A percentile compares a stretch with the other conserved stretches of the same genome.
These are phyloP conservation scores for Neonectria coccinea DNA, from an alignment of 2,329 filamentous ascomycete genomes.

Conservation along the genomic window DNA sequence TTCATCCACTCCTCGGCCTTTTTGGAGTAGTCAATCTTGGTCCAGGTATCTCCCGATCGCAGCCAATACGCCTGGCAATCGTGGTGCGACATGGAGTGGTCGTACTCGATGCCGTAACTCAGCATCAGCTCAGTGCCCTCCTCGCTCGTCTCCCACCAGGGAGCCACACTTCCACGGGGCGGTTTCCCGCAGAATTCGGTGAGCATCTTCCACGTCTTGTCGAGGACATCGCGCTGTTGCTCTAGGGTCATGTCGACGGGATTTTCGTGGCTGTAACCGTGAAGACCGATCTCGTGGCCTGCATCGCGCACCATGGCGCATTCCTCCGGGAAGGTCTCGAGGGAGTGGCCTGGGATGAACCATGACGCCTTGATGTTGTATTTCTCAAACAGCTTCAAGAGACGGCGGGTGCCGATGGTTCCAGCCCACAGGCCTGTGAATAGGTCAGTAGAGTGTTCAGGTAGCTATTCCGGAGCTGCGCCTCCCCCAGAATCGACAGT, in stretches of 20 bases:
- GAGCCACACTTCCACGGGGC: slow-evolving; percentile 77
- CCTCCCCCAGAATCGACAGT: too few species aligned
- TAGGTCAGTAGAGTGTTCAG: not conserved
- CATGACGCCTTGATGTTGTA: slow-evolving; percentile 75
- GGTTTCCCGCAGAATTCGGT: slow-evolving; percentile 77
- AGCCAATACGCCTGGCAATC: slow-evolving; percentile 75
- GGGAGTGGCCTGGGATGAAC: slow-evolving; percentile 63
- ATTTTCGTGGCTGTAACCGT: slow-evolving; percentile 82
- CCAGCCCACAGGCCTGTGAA: slow-evolving; percentile 60
- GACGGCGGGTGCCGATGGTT: slow-evolving; percentile 72
- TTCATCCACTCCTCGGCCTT: slow-evolving; percentile 52
- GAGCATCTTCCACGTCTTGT: slow-evolving; percentile 78
- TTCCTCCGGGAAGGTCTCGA: slow-evolving; percentile 63
- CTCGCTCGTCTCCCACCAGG: slow-evolving; percentile 78
- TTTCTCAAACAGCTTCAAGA: slow-evolving; percentile 78
- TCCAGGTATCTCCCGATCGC: slow-evolving; percentile 73
- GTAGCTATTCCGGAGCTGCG: too few species aligned
- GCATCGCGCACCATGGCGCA: slow-evolving; percentile 60
- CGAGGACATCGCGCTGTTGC: slow-evolving; percentile 80
- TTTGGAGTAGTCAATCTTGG: slow-evolving; percentile 72
- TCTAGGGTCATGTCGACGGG: slow-evolving; percentile 78
- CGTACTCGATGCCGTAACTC: slow-evolving; percentile 76
- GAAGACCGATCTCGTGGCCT: slow-evolving; percentile 65
- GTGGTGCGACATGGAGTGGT: slow-evolving; percentile 67
- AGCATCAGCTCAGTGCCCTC: slow-evolving; percentile 75